Percentiles rank a stretch among this genome's conserved stretches.
Evolutionary conservation across 805 yeast genomes (phyloP).

Genomic region (Myxozyma melibiosi): DNA sequence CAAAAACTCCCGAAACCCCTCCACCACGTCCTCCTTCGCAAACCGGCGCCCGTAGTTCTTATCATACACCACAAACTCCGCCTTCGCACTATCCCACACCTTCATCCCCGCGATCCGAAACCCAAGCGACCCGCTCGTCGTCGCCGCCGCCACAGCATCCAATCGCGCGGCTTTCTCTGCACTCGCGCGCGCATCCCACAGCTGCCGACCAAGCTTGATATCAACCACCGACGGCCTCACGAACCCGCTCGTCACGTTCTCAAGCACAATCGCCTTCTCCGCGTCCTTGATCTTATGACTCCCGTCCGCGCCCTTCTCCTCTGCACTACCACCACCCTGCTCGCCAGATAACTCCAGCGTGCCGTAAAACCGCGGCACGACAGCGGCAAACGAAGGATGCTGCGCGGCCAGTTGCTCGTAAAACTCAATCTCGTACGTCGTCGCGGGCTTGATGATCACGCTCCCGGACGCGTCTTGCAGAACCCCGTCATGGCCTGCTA

Average conservation of each 20-base stretch:
- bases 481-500: conserved; percentile 92
- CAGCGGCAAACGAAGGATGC: conserved; percentile 37
- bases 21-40: conserved; percentile 46
- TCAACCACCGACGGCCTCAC: conserved; percentile 73
- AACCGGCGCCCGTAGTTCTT: conserved; percentile 73
- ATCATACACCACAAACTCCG: conserved; percentile 52
- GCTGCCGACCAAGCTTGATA: conserved; percentile 72
- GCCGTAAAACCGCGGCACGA: conserved; percentile 66
- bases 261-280: conserved; percentile 57
- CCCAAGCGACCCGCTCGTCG: conserved; percentile 79
- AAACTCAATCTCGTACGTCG: conserved; percentile 70
- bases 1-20: conserved; percentile 51
- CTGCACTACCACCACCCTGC: conserved; percentile 33
- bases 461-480: conserved; percentile 63
- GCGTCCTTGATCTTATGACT: conserved; percentile 23
- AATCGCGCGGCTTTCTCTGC: conserved; percentile 65
- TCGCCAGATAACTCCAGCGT: conserved; percentile 47
- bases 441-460: conserved; percentile 71
- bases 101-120: conserved; percentile 91
- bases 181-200: conserved; percentile 63
- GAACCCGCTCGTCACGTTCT: conserved; percentile 67
- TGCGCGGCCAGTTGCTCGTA: conserved; percentile 49
- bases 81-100: conserved; percentile 41
- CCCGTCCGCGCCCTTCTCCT: conserved; percentile 30
- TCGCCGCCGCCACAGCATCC: conserved; percentile 60